phyloP scores from a whole-genome alignment of 345 rosid species.

The Gossypium herbaceum region DNA sequence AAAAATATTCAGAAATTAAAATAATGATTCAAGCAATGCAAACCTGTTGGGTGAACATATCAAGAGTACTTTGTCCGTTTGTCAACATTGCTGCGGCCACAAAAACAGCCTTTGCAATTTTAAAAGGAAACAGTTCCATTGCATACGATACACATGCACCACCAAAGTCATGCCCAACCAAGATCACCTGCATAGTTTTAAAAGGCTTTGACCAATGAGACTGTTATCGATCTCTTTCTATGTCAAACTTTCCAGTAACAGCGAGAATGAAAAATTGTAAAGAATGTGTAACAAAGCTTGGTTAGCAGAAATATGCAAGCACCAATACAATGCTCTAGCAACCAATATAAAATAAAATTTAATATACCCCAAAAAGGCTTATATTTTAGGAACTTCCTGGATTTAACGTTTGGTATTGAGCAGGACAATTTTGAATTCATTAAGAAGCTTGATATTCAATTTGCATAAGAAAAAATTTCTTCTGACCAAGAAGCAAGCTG shows the following conservation, averaged over 20 bases:
- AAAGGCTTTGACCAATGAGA: not conserved
- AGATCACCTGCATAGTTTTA: slow-evolving; percentile 58
- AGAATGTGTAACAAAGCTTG: not conserved
- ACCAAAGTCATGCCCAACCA: slow-evolving; percentile 96
- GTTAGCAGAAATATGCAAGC: slow-evolving; percentile 1
- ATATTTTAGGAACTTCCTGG: not conserved
- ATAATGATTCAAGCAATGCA: slow-evolving; percentile 5
- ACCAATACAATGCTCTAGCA: not conserved
- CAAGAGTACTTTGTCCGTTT: slow-evolving; percentile 69
- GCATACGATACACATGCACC: slow-evolving; percentile 84
- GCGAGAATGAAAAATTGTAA: not conserved
- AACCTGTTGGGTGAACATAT: slow-evolving; percentile 75
- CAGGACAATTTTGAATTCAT: slow-evolving; percentile 10
- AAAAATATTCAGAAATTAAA: not conserved
- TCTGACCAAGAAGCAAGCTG: slow-evolving; percentile 5
- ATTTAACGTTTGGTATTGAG: not conserved
- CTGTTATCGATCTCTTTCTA: not conserved
- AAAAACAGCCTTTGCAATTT: slow-evolving; percentile 68
- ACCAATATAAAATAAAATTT: not conserved
- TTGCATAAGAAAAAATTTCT: not conserved
- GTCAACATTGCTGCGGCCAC: slow-evolving; percentile 81
- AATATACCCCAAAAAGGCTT: not conserved
- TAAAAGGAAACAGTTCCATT: slow-evolving; percentile 79
- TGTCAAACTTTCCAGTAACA: not conserved
- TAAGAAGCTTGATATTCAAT: not conserved